Evolutionary conservation across 23 red algal species (phyloP), one percentile per base, ranked within the genome.

Genomic region (Gracilaria caudata): DNA sequence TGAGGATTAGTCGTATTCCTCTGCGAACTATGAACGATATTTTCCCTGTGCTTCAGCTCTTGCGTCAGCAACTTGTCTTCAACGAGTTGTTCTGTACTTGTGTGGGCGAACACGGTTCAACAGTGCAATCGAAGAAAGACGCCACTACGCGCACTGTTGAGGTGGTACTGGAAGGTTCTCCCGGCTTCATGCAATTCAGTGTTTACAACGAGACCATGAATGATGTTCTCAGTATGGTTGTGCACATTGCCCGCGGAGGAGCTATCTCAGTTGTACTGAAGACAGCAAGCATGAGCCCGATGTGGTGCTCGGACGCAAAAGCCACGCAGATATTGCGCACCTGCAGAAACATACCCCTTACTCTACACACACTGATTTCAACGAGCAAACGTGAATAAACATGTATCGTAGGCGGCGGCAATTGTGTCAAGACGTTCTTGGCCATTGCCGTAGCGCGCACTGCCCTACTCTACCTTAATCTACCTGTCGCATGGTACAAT

Each of bases 21-120:
- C 33, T 91, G 23, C 38, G 77, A 49, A 75, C 78, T 41, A 56
- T 77, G 46, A 71, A 51, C 29, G 77, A 91, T 33, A 77, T 91
- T 51, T 58, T 56, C 13, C 77, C 87, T 24, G 66, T 91, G 35
- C 46, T 81, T 39, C 56, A 47, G 29, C 35, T 91, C 39, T 33
- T 91, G 37, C 66, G 87, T 26, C 87, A 91, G 35, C 87, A 91
- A 58, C 57, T 91, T 33, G 87, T 91, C 4, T 91, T 82, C 51
- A 91, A 91, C 87, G 77, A 65, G 26, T 59, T 91, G 43, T 91
- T 91, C 45, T 38, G 28, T 35, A 91, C 77, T 68, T 91, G 87
- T 82, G 78, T 91, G 72, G 56, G 57, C 16, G 51, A 64, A 19
- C 24, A 91, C 57, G 34, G 37, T 20, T 39, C 37, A 20, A 2